These are phyloP conservation scores for Pseudogymnoascus sp. DNA, from an alignment of 2,329 filamentous ascomycete species.

Conservation along the genomic window DNA sequence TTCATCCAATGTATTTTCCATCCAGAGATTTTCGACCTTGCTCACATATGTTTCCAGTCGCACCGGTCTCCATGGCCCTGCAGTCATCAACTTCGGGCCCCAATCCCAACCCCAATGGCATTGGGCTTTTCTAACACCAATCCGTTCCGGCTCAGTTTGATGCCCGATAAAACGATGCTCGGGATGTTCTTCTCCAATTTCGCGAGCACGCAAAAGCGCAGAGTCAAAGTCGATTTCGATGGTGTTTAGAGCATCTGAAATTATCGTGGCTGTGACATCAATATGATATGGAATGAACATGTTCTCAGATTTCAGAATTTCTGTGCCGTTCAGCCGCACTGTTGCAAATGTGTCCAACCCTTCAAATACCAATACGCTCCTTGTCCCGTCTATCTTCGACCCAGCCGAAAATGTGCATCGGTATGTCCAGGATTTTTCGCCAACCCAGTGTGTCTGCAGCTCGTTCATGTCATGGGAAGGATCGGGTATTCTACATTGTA, in stretches of 20 bases:
- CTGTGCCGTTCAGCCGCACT: slow-evolving; percentile 45
- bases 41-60: slow-evolving; percentile 55
- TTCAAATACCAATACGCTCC: slow-evolving; percentile 49
- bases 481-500: slow-evolving; percentile 33
- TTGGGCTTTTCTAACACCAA: slow-evolving; percentile 57
- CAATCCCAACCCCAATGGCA: slow-evolving; percentile 65
- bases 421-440: slow-evolving; percentile 40
- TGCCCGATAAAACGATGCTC: slow-evolving; percentile 36
- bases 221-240: slow-evolving; percentile 52
- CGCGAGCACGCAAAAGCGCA: slow-evolving; percentile 35
- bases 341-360: slow-evolving; percentile 58
- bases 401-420: slow-evolving; percentile 11
- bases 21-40: slow-evolving; percentile 51
- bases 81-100: slow-evolving; percentile 56
- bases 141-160: slow-evolving; percentile 22
- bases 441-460: slow-evolving; percentile 41
- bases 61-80: slow-evolving; percentile 60
- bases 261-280: slow-evolving; percentile 37
- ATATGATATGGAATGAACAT: slow-evolving; percentile 56
- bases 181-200: slow-evolving; percentile 35
- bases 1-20: slow-evolving; percentile 21
- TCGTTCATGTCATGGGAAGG: slow-evolving; percentile 44
- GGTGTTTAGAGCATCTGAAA: slow-evolving; percentile 31
- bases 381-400: slow-evolving; percentile 21
- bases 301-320: slow-evolving; percentile 51